Evolutionary conservation across 1,139 yeast genomes (phyloP).

Genomic region (Candida frijolesensis): DNA sequence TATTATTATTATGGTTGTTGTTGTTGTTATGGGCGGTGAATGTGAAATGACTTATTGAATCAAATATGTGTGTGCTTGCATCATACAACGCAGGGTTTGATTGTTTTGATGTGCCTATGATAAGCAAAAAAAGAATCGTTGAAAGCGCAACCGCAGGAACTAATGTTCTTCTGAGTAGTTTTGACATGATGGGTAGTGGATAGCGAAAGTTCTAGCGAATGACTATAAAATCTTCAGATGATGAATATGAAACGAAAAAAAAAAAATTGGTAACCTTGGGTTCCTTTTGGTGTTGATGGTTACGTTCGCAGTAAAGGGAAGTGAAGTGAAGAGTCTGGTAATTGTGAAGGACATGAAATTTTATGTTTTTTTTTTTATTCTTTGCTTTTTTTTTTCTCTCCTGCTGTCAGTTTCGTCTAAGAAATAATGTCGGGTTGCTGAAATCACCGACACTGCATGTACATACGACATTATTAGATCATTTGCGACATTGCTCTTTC

Average conservation of each 20-base stretch:
- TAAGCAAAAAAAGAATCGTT: constrained; percentile 10
- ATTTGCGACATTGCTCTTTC: not conserved
- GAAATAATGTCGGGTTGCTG: not conserved
- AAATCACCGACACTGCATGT: not conserved
- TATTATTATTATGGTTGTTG: too few species aligned
- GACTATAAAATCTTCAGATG: not conserved
- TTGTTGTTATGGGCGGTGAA: constrained; percentile 8
- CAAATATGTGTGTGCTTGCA: constrained; percentile 21
- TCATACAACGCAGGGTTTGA: constrained; percentile 12
- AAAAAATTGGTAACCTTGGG: not conserved
- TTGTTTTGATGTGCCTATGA: constrained; percentile 11
- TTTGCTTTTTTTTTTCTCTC: not conserved
- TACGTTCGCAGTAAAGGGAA: not conserved
- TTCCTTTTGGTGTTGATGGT: not conserved
- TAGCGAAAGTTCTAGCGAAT: not conserved
- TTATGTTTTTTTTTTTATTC: not conserved
- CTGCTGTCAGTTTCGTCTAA: not conserved
- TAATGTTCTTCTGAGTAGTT: constrained; percentile 14
- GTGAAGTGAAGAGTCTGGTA: too few species aligned
- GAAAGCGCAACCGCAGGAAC: constrained; percentile 12
- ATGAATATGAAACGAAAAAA: not conserved
- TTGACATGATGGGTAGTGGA: constrained; percentile 8
- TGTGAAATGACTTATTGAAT: constrained; percentile 22
- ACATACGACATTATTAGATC: not conserved
- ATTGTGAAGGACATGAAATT: not conserved